Conservation (phyloP, 805 yeast genomes). For the Candida berthetii region DNA sequence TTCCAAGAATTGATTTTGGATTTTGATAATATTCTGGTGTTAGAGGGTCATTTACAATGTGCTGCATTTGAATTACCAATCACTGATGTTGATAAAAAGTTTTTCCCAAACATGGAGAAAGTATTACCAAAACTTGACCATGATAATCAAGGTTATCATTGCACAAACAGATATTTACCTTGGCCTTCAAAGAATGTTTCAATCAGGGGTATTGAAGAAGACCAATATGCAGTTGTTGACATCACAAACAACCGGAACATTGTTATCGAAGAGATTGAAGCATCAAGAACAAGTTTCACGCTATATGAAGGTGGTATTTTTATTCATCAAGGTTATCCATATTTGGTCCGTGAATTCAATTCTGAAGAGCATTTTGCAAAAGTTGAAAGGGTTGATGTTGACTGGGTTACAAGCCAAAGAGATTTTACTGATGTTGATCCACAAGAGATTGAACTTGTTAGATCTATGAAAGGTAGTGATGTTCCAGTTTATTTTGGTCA, state of each 20-base stretch:
- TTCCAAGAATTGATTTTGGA: conserved; percentile 57
- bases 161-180: conserved; percentile 59
- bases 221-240: conserved; percentile 84
- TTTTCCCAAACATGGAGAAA: conserved; percentile 37
- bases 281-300: conserved; percentile 83
- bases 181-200: conserved; percentile 78
- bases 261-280: conserved; percentile 86
- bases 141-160: conserved; percentile 43
- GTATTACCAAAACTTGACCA: conserved; percentile 27
- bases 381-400: conserved; percentile 85
- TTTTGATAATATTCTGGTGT: conserved; percentile 51
- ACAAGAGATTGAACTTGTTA: conserved; percentile 53
- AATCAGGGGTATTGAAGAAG: conserved; percentile 79
- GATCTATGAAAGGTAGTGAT: conserved; percentile 43
- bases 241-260: conserved; percentile 69
- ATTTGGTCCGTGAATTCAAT: conserved; percentile 79
- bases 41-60: conserved; percentile 87
- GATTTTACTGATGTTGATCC: conserved; percentile 96
- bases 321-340: conserved; percentile 90
- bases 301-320: conserved; percentile 90
- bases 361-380: conserved; percentile 75
- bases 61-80: conserved; percentile 87
- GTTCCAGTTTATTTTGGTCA: conserved; percentile 73
- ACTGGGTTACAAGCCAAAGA: conserved; percentile 88
- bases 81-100: conserved; percentile 44